phyloP scores from a whole-genome alignment of 129 eudicot genomes.

The Arctium lappa region DNA sequence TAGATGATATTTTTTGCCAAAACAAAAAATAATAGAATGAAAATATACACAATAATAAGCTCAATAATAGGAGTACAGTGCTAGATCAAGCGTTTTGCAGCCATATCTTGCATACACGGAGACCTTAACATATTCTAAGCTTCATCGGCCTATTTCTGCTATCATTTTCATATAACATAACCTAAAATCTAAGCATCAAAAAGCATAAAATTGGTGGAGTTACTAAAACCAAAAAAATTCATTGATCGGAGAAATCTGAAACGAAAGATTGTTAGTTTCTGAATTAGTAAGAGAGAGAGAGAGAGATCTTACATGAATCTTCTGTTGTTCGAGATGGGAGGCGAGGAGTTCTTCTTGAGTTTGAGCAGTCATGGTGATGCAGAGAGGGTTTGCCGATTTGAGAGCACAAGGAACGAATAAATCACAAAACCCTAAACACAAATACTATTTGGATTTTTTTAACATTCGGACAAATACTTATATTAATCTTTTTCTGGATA shows the following conservation, averaged over 20 bases:
- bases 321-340: constrained; percentile 76
- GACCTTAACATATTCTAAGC: not conserved
- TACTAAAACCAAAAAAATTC: not conserved
- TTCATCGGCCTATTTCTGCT: not conserved
- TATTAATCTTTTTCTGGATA: not conserved
- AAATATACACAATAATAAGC: too few species aligned
- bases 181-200: not conserved
- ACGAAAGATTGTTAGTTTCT: not conserved
- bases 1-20: not conserved
- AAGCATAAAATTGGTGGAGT: not conserved
- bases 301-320: constrained; percentile 49
- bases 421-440: constrained; percentile 23
- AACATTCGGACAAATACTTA: not conserved
- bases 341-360: constrained; percentile 81
- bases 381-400: constrained; percentile 6
- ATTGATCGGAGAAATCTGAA: not conserved
- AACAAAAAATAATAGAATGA: not conserved
- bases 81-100: not conserved
- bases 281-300: not conserved
- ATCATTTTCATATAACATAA: not conserved
- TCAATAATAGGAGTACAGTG: not conserved
- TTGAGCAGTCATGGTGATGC: constrained; percentile 63
- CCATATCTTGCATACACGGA: not conserved
- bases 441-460: not conserved
- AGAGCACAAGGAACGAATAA: not conserved